phyloP scores from a whole-genome alignment of 129 eudicot genomes.

The Saposhnikovia divaricata region DNA sequence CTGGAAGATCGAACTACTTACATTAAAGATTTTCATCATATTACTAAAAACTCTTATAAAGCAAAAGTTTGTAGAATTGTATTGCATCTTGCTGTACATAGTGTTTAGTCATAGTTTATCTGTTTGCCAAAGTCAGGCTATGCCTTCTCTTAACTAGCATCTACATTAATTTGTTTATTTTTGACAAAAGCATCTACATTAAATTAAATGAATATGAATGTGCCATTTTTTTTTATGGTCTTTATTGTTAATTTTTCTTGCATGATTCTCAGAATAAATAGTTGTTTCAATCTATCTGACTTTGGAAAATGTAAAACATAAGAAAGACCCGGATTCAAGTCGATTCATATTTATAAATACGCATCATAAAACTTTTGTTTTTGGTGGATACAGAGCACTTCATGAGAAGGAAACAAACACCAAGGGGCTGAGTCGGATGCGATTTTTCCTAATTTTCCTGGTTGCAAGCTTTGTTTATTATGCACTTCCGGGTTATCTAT shows the following conservation, averaged over 20 bases:
- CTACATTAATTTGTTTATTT: too few species aligned
- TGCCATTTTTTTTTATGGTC: not conserved
- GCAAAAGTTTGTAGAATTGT: not conserved
- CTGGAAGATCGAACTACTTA: not conserved
- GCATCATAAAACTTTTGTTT: not conserved
- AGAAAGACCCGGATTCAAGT: too few species aligned
- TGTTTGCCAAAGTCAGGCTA: not conserved
- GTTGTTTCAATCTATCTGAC: too few species aligned
- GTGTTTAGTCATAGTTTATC: not conserved
- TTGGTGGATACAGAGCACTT: conserved; percentile 49
- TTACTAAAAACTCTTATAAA: not conserved
- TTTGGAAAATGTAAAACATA: too few species aligned
- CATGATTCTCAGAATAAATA: not conserved
- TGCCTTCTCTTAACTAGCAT: not conserved
- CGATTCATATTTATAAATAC: too few species aligned
- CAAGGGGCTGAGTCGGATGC: conserved; percentile 70
- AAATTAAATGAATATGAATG: not conserved
- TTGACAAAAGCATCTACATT: not conserved
- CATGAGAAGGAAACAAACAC: conserved; percentile 68
- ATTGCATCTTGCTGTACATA: not conserved
- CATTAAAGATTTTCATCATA: conserved; percentile 4
- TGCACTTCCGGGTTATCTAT: conserved; percentile 82
- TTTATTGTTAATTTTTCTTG: not conserved
- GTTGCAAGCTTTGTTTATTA: conserved; percentile 74
- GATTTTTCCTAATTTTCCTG: conserved; percentile 61